Base-by-base conservation (phyloP, 345 rosid genomes). In the Acer negundo region DNA sequence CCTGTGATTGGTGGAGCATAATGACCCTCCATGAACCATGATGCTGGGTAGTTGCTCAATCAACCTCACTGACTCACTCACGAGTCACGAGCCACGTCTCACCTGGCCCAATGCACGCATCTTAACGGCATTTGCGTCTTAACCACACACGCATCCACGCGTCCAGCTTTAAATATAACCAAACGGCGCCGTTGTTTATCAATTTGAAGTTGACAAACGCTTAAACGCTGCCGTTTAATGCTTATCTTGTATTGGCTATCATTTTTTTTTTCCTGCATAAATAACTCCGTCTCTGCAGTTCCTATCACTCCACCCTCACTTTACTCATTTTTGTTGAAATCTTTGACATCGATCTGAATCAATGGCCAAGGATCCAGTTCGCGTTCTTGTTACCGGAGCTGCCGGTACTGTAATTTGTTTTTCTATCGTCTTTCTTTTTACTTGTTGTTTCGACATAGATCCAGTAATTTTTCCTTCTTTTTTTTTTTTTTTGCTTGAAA, bases 311-410 rank as follows among this genome's bases (percentile, higher is more conserved):
- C 44, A 42, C 11, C 46, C 11, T 42, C 46, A 42, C 46, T 42
- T 42, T 58, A 22, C 72, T n/a, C 68, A 28, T 8, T 65, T 22
- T 38, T 64, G n/a, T 62, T 26, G 16, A 53, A 28, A 3, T 59
- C 28, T 19, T 15, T 77, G 20, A 20, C 55, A 24, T 44, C 53
- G 15, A 35, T 69, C 20, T 10, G 31, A 79, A 77, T 72, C 86
- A 81, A 94, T 96, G 99, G 99, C 92, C 35, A 93, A 90, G 79
- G 95, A 92, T 69, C 97, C 97, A 38, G 95, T 87, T 76, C 98
- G 98, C 84, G 97, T 96, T 67, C 99, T 96, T 80, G 98, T 96
- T 70, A 96, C 98, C 62, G 99, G 98, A 4, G 99, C 99, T 78
- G 99, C 99, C 84, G 99, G 99, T 96, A 87, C 55, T 7, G 72